Conservation (phyloP, 2,329 filamentous ascomycete genomes). For the Phialocephala sp. region DNA sequence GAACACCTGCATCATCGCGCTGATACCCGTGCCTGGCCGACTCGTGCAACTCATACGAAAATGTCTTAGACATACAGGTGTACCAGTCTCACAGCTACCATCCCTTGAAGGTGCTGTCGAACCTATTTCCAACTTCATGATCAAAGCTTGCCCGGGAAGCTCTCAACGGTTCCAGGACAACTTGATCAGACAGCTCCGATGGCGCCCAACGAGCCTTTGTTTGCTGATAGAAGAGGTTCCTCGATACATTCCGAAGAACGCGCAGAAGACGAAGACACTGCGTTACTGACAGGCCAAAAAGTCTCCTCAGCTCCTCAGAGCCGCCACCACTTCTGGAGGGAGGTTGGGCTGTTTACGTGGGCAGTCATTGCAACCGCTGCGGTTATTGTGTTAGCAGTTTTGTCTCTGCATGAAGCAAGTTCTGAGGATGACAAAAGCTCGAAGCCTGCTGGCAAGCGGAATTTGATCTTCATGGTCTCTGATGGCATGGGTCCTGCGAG, state of each 20-base stretch:
- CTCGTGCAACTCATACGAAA: slow-evolving; percentile 10
- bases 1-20: neutral
- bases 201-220: slow-evolving; percentile 40
- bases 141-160: neutral
- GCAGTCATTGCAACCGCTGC: slow-evolving; percentile 79
- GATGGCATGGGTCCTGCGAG: slow-evolving; percentile 98
- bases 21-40: neutral
- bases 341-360: slow-evolving; percentile 81
- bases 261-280: slow-evolving; percentile 53
- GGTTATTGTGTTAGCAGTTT: slow-evolving; percentile 80
- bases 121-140: neutral
- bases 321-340: slow-evolving; percentile 67
- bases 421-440: slow-evolving; percentile 32
- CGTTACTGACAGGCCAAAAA: slow-evolving; percentile 42
- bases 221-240: slow-evolving; percentile 52
- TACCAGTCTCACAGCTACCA: neutral
- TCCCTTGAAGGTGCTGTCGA: neutral
- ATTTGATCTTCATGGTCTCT: slow-evolving; percentile 98
- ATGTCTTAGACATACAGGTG: slow-evolving; percentile 23
- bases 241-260: slow-evolving; percentile 61
- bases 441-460: slow-evolving; percentile 72
- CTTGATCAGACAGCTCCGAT: slow-evolving; percentile 12
- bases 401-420: slow-evolving; percentile 70
- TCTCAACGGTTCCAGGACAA: neutral
- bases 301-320: slow-evolving; percentile 36